A percentile compares a stretch with the other conserved stretches of the same genome.
phyloP scores from a whole-genome alignment of 179 eudicot genomes.

The Spergularia azorica region DNA sequence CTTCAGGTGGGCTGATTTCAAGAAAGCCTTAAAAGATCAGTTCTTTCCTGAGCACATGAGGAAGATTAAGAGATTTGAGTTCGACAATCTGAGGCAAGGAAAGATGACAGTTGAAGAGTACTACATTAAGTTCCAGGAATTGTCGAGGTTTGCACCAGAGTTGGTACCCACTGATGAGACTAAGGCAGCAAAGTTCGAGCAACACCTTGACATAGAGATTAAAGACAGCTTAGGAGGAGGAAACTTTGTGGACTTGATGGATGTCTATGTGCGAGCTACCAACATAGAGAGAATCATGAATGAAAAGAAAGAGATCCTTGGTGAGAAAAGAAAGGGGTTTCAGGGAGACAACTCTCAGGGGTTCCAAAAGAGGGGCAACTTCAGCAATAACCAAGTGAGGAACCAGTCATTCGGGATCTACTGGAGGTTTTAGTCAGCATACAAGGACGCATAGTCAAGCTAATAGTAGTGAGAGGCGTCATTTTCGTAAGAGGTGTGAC shows the following conservation, averaged over 20 bases:
- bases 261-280: neutral
- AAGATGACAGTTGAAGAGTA: neutral
- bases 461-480: neutral
- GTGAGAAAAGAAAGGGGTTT: neutral
- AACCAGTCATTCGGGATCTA: neutral
- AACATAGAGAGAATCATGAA: neutral
- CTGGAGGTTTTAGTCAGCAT: neutral
- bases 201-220: neutral
- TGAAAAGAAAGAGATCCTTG: neutral
- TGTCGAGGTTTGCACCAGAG: constrained; percentile 1
- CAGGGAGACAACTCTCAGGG: neutral
- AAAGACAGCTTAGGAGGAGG: neutral
- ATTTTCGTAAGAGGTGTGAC: neutral
- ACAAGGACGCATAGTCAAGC: neutral
- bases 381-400: neutral
- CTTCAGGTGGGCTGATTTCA: neutral
- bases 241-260: neutral
- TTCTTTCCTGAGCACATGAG: neutral
- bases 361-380: neutral
- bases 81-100: neutral
- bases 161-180: neutral
- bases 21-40: neutral
- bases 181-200: neutral
- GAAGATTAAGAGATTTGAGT: neutral
- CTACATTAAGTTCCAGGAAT: neutral